Evolutionary conservation across 108 stramenopile species (phyloP), one percentile per base, ranked within the genome.

Genomic region (Cyclotella choctawhatcheeana): DNA sequence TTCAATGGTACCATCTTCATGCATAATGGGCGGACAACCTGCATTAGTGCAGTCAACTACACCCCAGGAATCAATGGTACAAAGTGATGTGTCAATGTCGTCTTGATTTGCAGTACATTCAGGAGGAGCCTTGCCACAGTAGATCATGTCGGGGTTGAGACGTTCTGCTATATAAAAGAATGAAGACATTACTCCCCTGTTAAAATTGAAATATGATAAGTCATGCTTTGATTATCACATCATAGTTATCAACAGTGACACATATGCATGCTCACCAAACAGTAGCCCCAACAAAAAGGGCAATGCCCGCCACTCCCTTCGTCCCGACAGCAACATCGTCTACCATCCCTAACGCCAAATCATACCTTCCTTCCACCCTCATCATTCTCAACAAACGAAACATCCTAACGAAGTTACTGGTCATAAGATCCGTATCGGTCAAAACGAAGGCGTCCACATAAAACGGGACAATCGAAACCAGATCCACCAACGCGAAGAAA

Each of bases 341-440:
- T 44, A 95, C 76, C 67, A 84, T 78, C 2, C 84, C 84, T 76
- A 94, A 80, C 18, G 91, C 88, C 32, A 87, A 72, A 75, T 88
- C 86, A 73, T 87, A 93, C 13, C 94, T 83, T 29, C 93, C 92
- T 68, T 93, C 93, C 37, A 90, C 90, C 30, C 85, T 87, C 90
- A 95, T 91, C 93, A 97, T 93, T 18, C 94, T 74, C 10, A 97
- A 76, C 31, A 97, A 67, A 18, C 96, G 94, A 73, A 93, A 93
- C 96, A 97, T 95, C 72, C 96, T 63, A 34, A 97, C 64, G 73
- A 93, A 97, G 54, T 88, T 88, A 21, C 88, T 85, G 14, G 89
- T 72, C 20, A 86, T 88, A 26, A 79, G 45, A 67, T 90, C 85
- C 16, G 76, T 80, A 43, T 88, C 52, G 6, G 73, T 66, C 22